Evolutionary conservation across 495 filamentous ascomycete species (phyloP).

Genomic region (Xylaria palmicola): DNA sequence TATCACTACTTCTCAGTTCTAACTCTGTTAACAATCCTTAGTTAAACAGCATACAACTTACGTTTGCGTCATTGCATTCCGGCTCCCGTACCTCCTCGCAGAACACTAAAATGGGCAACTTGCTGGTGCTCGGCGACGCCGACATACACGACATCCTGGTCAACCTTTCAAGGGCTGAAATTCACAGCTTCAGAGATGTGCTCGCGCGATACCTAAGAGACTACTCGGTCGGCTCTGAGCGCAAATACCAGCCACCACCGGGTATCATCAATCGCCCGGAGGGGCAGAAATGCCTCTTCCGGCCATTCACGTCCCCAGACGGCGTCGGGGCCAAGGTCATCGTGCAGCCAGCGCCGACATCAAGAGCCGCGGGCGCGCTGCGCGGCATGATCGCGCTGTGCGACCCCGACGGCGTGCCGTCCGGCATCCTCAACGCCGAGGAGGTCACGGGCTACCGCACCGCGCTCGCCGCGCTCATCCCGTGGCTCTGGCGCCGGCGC

Average conservation of each 20-base stretch:
- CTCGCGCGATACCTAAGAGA: constrained; percentile 64
- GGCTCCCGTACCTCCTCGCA: no score
- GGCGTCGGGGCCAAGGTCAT: constrained; percentile 16
- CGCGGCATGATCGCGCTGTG: constrained; percentile 67
- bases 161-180: constrained; percentile 58
- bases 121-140: constrained; percentile 54
- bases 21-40: not conserved
- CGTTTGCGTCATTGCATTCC: no score
- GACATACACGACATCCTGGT: constrained; percentile 61
- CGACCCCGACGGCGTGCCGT: constrained; percentile 53
- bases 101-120: constrained; percentile 9
- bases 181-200: constrained; percentile 55
- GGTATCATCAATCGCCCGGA: constrained; percentile 53
- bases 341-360: constrained; percentile 20
- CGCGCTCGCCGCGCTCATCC: constrained; percentile 64
- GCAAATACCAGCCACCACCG: constrained; percentile 63
- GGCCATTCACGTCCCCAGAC: constrained; percentile 21
- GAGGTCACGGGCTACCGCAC: constrained; percentile 80
- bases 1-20: not conserved
- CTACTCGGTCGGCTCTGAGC: constrained; percentile 62
- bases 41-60: no score
- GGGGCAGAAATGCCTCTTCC: constrained; percentile 31
- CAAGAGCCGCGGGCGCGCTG: constrained; percentile 52
- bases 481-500: constrained; percentile 62
- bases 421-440: constrained; percentile 69